Conservation (phyloP, 306 rosid genomes). For the Medicago arabica region DNA sequence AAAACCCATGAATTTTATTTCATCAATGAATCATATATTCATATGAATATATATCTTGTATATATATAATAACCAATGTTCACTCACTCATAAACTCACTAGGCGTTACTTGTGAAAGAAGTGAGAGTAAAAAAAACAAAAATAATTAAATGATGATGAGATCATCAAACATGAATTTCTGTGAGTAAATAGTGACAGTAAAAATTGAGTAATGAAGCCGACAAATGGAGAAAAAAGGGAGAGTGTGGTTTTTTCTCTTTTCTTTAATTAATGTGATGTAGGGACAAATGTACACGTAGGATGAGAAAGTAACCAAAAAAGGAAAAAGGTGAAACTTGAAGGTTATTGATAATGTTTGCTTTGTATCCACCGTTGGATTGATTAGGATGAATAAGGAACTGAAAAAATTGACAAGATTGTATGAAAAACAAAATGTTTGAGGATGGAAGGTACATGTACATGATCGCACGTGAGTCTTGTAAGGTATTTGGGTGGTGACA, state of each 20-base stretch:
- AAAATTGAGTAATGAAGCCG: conserved; percentile 23
- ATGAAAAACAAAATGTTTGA: too few relatives aligned
- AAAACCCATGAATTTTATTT: conserved; percentile 44
- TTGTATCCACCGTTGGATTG: neutral
- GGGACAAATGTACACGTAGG: neutral
- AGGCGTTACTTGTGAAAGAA: conserved; percentile 15
- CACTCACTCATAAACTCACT: neutral
- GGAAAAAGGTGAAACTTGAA: conserved; percentile 9
- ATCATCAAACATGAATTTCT: neutral
- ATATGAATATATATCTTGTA: neutral
- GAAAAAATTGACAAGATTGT: neutral
- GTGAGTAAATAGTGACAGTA: conserved; percentile 18
- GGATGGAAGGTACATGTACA: too few relatives aligned
- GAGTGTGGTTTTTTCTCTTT: conserved; percentile 2
- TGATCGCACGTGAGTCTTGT: too few relatives aligned
- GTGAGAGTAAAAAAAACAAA: neutral
- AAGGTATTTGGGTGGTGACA: too few relatives aligned
- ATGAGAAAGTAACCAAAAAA: neutral
- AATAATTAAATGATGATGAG: neutral
- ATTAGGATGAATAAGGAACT: neutral
- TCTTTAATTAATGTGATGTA: neutral
- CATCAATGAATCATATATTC: conserved; percentile 35
- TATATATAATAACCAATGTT: neutral
- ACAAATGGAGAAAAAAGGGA: conserved; percentile 4
- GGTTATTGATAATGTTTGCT: neutral